These are phyloP conservation scores for Trametes cubensis DNA, from an alignment of 768 basidiomycete species.

Conservation along the genomic window DNA sequence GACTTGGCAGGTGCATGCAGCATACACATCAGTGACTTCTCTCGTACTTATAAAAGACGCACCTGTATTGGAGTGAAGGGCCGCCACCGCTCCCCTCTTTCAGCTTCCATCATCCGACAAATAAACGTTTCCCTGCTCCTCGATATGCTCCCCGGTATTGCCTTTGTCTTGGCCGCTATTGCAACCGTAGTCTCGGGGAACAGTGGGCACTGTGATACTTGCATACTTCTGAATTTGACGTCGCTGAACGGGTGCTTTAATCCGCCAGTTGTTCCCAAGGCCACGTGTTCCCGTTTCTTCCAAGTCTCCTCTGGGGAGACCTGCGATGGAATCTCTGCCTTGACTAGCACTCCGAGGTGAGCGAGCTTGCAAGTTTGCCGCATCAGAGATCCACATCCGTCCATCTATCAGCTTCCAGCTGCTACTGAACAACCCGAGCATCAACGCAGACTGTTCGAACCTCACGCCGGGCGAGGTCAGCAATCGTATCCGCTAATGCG, in stretches of 20 bases:
- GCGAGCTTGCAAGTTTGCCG: conserved; percentile 7
- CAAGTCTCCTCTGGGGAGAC: conserved; percentile 53
- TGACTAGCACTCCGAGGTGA: conserved; percentile 49
- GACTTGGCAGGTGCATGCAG: too few species aligned
- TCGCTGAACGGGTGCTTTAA: not conserved
- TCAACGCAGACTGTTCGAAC: conserved; percentile 59
- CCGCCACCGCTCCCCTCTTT: too few species aligned
- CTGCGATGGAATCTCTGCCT: conserved; percentile 57
- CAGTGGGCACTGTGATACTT: not conserved
- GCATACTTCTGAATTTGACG: not conserved
- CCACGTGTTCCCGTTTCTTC: conserved; percentile 41
- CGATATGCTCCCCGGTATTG: conserved; percentile 2
- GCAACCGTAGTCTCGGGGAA: not conserved
- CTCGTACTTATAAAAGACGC: too few species aligned
- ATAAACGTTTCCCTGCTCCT: too few species aligned
- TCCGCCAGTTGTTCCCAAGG: conserved; percentile 46
- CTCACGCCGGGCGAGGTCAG: conserved; percentile 52
- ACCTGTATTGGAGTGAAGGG: too few species aligned
- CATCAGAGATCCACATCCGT: too few species aligned
- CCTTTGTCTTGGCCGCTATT: not conserved
- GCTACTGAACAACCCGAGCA: conserved; percentile 50
- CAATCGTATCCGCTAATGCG: not conserved
- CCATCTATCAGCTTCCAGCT: conserved; percentile 56
- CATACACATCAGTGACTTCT: too few species aligned
- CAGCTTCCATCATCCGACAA: too few species aligned